Base-by-base conservation (phyloP, 495 filamentous ascomycete species). In the Penicillium psychrofluorescens region DNA sequence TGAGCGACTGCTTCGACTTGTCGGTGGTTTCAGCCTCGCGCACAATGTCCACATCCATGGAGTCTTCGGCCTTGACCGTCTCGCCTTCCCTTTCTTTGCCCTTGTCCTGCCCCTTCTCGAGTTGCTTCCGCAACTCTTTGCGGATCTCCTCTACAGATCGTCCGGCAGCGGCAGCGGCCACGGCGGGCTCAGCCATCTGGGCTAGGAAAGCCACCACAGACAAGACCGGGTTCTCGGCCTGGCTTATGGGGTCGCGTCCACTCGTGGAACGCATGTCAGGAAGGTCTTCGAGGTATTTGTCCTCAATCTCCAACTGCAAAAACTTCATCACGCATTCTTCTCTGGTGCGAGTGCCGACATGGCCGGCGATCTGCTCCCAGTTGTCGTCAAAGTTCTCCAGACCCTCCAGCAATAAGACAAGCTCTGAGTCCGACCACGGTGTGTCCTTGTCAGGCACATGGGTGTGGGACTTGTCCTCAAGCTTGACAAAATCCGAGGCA, bases 241-340 rank as follows among this genome's bases (percentile, higher is more conserved):
- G 85, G 53, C 73, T 85, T 66, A 97, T 88, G 1, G 92, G 92
- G 8, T 92, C 76, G 32, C 87, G 78, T 29, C 88, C 88, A 15
- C 88, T 64, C 56, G 80, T 75, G 35, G 78, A 69, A 22, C 88
- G 72, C 29, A 79, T 69, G 37, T 80, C 78, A 0, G 79, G 78
- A 53, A 90, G 78, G 11, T 86, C 79, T 39, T 92, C 86, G 8
- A 91, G 67, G 48, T 91, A 95, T 50, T 89, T 88, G 63, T 91
- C 88, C 58, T 91, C 88, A 45, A 95, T 92, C 41, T 90, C 88
- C 22, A 91, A 67, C 56, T 94, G 87, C 49, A 98, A 67, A 72
- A 98, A 98, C 59, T 95, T 90, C 54, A 95, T 71, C 22, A 96
- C 89, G 63, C 92, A 98, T 68, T 98, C 88, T 67, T 98, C 92